These are phyloP conservation scores for Chloropicon primus DNA, from an alignment of 139 green algal species.

Conservation along the genomic window DNA sequence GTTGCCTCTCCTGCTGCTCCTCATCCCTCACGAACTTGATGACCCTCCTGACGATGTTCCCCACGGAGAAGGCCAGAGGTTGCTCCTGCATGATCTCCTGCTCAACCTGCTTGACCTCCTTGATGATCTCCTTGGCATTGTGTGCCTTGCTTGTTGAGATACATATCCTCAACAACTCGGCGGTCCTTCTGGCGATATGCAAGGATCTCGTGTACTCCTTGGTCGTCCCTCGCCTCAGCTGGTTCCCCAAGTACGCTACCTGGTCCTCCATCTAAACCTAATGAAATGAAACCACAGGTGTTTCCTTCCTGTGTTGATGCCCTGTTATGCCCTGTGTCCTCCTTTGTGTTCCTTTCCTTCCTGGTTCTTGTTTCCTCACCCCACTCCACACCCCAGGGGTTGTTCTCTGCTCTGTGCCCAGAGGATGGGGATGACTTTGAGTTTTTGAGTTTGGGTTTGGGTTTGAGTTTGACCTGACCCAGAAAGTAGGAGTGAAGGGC, in stretches of 20 bases:
- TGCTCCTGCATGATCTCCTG: background rate
- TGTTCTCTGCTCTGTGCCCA: no score
- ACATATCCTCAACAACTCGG: background rate
- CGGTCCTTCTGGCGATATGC: background rate
- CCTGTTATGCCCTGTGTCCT: no score
- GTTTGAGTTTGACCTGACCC: no score
- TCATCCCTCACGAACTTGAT: background rate
- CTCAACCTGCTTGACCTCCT: background rate
- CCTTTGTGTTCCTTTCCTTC: no score
- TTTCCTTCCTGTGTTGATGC: no score
- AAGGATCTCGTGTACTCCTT: background rate
- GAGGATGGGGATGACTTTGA: no score
- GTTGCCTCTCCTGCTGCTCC: background rate
- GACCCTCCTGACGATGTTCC: background rate
- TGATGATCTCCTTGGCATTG: background rate
- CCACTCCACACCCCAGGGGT: no score
- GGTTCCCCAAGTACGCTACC: background rate
- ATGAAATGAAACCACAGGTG: no score
- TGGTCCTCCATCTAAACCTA: background rate
- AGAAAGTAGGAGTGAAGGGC: no score
- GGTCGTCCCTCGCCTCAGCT: background rate
- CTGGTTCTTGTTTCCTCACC: no score
- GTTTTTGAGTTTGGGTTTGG: no score
- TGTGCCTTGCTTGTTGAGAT: background rate
- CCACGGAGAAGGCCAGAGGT: background rate